Evolutionary conservation across 192 early-diverging fungal genomes (phyloP).

Genomic region (Dissophora globulifera): DNA sequence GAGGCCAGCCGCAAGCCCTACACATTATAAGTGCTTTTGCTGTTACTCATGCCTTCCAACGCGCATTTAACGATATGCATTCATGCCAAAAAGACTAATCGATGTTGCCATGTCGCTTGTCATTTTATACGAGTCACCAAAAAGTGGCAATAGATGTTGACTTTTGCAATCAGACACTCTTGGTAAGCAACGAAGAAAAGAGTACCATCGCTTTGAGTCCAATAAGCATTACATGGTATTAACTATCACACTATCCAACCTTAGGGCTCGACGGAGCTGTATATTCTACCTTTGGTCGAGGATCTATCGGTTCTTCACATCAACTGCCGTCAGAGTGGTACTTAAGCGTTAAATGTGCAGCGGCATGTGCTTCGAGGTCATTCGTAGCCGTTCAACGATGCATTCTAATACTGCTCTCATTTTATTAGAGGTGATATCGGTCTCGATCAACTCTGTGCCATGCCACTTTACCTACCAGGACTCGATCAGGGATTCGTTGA

Average conservation of each 20-base stretch:
- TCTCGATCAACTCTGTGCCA: slow-evolving; percentile 43
- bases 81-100: not conserved
- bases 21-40: slow-evolving; percentile 47
- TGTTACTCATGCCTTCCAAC: not conserved
- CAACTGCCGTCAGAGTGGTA: slow-evolving; percentile 63
- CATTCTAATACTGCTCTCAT: too few relatives aligned
- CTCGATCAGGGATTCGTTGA: slow-evolving; percentile 54
- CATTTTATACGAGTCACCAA: slow-evolving; percentile 60
- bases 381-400: too few relatives aligned
- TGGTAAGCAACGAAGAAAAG: slow-evolving; percentile 34
- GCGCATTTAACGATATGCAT: not conserved
- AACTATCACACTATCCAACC: not conserved
- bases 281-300: slow-evolving; percentile 55
- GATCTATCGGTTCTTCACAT: slow-evolving; percentile 52
- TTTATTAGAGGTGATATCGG: slow-evolving; percentile 47
- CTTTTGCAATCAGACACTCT: slow-evolving; percentile 55
- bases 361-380: too few relatives aligned
- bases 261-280: slow-evolving; percentile 63
- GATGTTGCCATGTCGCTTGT: slow-evolving; percentile 13
- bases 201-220: too few relatives aligned
- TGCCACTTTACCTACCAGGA: slow-evolving; percentile 56
- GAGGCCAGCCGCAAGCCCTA: slow-evolving; percentile 34
- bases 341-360: too few relatives aligned
- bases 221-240: too few relatives aligned
- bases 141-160: slow-evolving; percentile 64